phyloP scores from a whole-genome alignment of 1,284 basidiomycete species.

The Gomphus sp. region DNA sequence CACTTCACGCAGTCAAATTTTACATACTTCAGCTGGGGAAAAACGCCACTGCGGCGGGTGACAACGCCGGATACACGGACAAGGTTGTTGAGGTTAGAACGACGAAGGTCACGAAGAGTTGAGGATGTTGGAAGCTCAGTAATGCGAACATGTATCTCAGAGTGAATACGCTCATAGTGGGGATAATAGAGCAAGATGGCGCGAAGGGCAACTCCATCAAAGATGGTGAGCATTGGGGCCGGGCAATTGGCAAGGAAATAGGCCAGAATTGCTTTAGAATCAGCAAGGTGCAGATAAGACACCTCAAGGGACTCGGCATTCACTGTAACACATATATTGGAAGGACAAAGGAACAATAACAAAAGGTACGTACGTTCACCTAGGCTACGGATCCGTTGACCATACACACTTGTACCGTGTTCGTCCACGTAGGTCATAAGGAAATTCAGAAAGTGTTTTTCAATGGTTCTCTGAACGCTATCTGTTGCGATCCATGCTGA shows the following conservation, averaged over 20 bases:
- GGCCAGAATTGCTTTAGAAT: constrained; percentile 89
- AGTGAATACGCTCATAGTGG: constrained; percentile 93
- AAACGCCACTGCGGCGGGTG: constrained; percentile 91
- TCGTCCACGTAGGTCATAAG: constrained; percentile 95
- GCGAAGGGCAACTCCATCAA: constrained; percentile 92
- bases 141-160: constrained; percentile 96
- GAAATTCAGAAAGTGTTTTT: constrained; percentile 92
- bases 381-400: constrained; percentile 84
- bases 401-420: constrained; percentile 87
- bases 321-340: constrained; percentile 34
- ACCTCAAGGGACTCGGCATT: constrained; percentile 98
- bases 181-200: constrained; percentile 96
- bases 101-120: constrained; percentile 89
- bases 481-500: constrained; percentile 96
- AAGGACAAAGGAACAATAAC: neutral
- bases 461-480: constrained; percentile 82
- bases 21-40: constrained; percentile 98
- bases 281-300: constrained; percentile 86
- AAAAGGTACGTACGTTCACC: constrained; percentile 73
- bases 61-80: constrained; percentile 97
- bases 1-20: constrained; percentile 98
- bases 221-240: constrained; percentile 85
- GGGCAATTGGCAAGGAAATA: constrained; percentile 97
- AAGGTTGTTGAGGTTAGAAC: constrained; percentile 88
- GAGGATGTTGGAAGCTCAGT: constrained; percentile 86